Base-by-base conservation (phyloP, 192 early-diverging fungal genomes). In the Linnemannia exigua region DNA sequence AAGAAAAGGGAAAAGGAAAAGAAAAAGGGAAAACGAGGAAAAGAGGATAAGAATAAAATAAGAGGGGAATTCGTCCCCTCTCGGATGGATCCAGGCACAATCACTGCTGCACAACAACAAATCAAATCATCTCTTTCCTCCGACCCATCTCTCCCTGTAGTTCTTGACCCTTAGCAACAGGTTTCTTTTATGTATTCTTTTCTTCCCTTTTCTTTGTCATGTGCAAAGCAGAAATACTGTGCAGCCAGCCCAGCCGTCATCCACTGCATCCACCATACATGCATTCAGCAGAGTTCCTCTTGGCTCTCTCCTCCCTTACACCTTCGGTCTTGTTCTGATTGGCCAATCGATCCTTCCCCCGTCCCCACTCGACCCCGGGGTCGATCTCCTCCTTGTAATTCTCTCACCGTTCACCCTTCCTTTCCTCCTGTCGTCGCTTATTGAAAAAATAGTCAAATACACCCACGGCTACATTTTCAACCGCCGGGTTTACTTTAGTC, bases 251-350 rank as follows among this genome's bases (percentile, higher is more conserved):
- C n/a, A 17, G 50, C 22, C 51, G 8, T 12, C 41, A 3, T 44
- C 41, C 41, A 44, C 3, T 3, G 9, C 58, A 63, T n/a, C 58
- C 58, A 11, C 31, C 58, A 63, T 63, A n/a, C 58, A 33, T 63
- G 28, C 58, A 11, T 22, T 11, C 58, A 63, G 31, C 25, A 33
- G 25, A 12, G 58, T 25, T 50, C 70, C 44, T 44, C 41, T 8
- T 71, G 38, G 70, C 33, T 70, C 46, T 78, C 14, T 77, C 14
- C 16, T 70, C 51, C 16, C 67, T 69, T 33, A 63, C n/a, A 17
- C 25, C 37, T 37, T 73, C 78, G 78, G 78, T 41, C 78, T 79
- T 54, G 58, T 50, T 73, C 33, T 79, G 78, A 79, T 79, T 79
- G 78, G 78, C 70, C 11, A 25, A 31, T 47, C 47, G 6, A 28